Percentiles rank a stretch among this genome's conserved stretches.
Conservation (phyloP, 805 yeast genomes). For the Candida endomychidarum region DNA sequence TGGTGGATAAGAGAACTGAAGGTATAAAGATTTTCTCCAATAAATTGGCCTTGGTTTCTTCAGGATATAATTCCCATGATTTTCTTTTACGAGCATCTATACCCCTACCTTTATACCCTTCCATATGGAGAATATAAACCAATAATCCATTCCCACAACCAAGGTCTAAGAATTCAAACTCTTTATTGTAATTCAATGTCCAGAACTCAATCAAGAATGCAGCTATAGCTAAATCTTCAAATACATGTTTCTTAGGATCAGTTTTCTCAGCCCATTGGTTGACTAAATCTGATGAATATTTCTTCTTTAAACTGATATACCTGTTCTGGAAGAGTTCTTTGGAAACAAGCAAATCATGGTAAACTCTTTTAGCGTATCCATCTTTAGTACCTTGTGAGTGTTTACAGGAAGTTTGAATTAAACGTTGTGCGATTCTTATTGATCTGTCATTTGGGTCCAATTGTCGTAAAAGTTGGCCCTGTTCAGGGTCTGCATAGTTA, state of each 20-base stretch:
- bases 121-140: conserved; percentile 70
- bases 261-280: conserved; percentile 91
- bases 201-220: conserved; percentile 90
- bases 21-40: conserved; percentile 86
- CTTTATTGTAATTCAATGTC: conserved; percentile 47
- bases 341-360: conserved; percentile 83
- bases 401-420: conserved; percentile 75
- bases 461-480: conserved; percentile 21
- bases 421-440: conserved; percentile 76
- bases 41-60: conserved; percentile 54
- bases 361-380: conserved; percentile 86
- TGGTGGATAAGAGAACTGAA: conserved; percentile 64
- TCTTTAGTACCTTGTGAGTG: conserved; percentile 81
- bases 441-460: conserved; percentile 57
- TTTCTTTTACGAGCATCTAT: conserved; percentile 88
- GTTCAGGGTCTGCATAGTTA: conserved; percentile 18
- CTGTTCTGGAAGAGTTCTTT: conserved; percentile 80
- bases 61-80: conserved; percentile 80
- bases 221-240: conserved; percentile 94
- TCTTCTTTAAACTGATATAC: conserved; percentile 77
- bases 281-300: conserved; percentile 72
- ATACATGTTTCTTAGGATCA: conserved; percentile 93
- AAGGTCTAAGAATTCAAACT: conserved; percentile 76
- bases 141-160: conserved; percentile 95
- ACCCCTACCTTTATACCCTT: conserved; percentile 82